Base-by-base conservation (phyloP, 106 monocot species). In the Platanthera guangdongensis region DNA sequence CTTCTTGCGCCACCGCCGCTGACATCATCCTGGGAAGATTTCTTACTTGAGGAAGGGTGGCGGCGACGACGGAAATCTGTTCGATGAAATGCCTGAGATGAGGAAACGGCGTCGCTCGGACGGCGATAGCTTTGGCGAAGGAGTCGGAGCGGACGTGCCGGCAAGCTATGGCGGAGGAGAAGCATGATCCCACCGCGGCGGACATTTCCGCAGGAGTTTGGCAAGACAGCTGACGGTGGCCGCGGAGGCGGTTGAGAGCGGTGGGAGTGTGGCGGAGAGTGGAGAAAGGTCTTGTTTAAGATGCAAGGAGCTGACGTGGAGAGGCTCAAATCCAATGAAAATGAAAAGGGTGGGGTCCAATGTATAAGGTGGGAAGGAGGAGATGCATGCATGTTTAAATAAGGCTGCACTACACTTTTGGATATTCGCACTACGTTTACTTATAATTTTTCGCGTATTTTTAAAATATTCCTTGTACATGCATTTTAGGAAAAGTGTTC, bases 131-230 rank as follows among this genome's bases (percentile, higher is more conserved):
- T 60, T 60, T 60, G 59, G 9, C 6, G 5, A 60, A 21, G 59
- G 21, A 21, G 59, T 60, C 21, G 59, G n/a, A 4, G 21, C 80
- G 83, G 57, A 57, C 50, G 49, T 85, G 62, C 57, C 78, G 72
- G n/a, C 64, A 30, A 16, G 75, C 22, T 52, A 73, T 77, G 76
- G 80, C 60, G 51, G 89, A 74, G 50, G 88, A 83, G 81, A 88
- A 83, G 78, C 82, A 85, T 9, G 86, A 84, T 10, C 84, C 74
- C 2, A 75, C 30, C 47, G 90, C 82, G 28, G 87, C 84, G 3
- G 84, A 25, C 59, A 60, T 60, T 60, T 60, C 21, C 0, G 6
- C 19, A 1, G 59, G 59, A 60, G 59, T 60, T 5, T 21, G 51
- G 88, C 82, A 19, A 87, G 85, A 80, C 81, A 85, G 54, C 25